Conservation (phyloP, 331 rosid genomes). For the Erythrophleum ivorense region DNA sequence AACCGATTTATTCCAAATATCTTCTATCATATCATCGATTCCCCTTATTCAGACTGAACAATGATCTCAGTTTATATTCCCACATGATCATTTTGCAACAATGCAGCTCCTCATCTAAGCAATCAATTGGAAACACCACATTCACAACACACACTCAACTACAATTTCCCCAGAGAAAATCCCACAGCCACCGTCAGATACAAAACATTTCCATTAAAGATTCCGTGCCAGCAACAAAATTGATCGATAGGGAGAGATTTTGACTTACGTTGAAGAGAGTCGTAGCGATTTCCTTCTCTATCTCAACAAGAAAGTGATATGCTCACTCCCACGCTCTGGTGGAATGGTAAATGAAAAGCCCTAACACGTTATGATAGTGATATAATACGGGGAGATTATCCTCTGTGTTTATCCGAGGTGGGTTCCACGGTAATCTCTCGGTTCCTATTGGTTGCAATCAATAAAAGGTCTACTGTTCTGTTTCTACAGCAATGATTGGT, state of each 20-base stretch:
- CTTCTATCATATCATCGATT: background rate
- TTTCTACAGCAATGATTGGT: background rate
- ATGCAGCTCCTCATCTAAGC: slow-evolving; percentile 14
- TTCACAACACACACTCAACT: background rate
- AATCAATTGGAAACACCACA: background rate
- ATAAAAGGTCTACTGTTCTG: background rate
- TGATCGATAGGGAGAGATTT: background rate
- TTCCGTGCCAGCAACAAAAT: background rate
- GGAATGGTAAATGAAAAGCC: background rate
- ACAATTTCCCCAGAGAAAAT: background rate
- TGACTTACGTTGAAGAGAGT: slow-evolving; percentile 12
- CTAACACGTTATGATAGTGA: background rate
- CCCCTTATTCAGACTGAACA: slow-evolving; percentile 23
- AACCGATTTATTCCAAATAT: background rate
- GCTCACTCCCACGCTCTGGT: background rate
- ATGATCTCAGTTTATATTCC: background rate
- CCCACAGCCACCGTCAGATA: background rate
- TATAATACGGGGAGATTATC: background rate
- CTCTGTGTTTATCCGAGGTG: background rate
- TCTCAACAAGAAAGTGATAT: background rate
- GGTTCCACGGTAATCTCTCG: background rate
- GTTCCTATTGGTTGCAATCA: background rate
- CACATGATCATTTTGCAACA: background rate
- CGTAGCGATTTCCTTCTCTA: background rate
- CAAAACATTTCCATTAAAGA: background rate